Conservation (phyloP, 2,329 filamentous ascomycete species). For the Fusarium continuum region DNA sequence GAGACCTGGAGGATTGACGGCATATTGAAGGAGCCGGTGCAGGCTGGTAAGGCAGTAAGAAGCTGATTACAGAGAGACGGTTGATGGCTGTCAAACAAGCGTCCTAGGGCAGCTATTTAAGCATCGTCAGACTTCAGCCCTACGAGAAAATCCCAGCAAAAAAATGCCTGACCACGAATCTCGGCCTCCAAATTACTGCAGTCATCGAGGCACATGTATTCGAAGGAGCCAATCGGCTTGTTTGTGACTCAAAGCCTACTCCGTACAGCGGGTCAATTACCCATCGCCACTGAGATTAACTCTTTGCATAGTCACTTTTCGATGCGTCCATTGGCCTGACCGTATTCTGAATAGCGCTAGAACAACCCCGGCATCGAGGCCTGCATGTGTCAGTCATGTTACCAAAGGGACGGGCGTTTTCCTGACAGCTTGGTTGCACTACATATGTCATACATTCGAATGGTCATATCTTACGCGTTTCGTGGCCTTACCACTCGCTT, state of each 20-base stretch:
- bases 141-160: background rate
- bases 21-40: slow-evolving; percentile 10
- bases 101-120: background rate
- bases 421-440: too few species aligned
- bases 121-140: slow-evolving; percentile 4
- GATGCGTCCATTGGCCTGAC: background rate
- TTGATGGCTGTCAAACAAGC: background rate
- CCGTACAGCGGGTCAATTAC: background rate
- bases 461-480: background rate
- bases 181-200: background rate
- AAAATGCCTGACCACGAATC: background rate
- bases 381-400: too few species aligned
- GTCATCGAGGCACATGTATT: slow-evolving; percentile 1
- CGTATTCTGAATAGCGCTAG: slow-evolving; percentile 1
- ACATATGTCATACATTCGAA: too few species aligned
- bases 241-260: slow-evolving; percentile 11
- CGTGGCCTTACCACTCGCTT: background rate
- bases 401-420: too few species aligned
- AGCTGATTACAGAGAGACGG: too few species aligned
- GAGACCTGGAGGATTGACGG: slow-evolving; percentile 3
- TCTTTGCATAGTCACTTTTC: background rate
- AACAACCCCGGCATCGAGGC: background rate
- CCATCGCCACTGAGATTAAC: slow-evolving; percentile 1
- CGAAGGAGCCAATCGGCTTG: slow-evolving; percentile 11
- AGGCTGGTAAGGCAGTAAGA: background rate